These are phyloP conservation scores for Cordyceps sp. DNA, from an alignment of 2,329 filamentous ascomycete species.

Conservation along the genomic window DNA sequence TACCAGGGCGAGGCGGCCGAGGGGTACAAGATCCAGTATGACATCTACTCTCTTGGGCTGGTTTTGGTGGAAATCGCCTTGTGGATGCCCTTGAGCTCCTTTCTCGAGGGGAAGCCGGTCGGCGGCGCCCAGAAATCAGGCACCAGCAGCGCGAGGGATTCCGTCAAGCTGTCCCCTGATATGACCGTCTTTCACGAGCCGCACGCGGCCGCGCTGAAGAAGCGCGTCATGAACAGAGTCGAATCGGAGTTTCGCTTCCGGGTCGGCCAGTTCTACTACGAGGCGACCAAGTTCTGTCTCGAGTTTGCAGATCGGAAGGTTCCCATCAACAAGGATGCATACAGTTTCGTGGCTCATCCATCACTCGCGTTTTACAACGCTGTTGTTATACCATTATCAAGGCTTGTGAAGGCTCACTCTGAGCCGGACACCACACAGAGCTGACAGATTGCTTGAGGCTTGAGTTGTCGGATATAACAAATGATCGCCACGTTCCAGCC, in stretches of 20 bases:
- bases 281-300: background rate
- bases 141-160: background rate
- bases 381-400: background rate
- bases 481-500: no score
- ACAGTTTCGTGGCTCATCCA: background rate
- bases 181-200: background rate
- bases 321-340: background rate
- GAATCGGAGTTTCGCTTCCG: background rate
- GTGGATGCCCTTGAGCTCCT: background rate
- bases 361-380: background rate
- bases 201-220: background rate
- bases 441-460: background rate
- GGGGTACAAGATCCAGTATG: slow-evolving; percentile 1
- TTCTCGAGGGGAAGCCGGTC: background rate
- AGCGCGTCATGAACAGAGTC: background rate
- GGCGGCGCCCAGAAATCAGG: background rate
- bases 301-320: background rate
- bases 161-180: background rate
- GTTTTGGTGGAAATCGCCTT: background rate
- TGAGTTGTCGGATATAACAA: no score
- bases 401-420: background rate
- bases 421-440: background rate
- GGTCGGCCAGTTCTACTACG: background rate
- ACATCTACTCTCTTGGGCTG: background rate
- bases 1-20: background rate